phyloP scores from a whole-genome alignment of 225 moss, liverwort and hornwort species.

The Marchantia polymorpha region DNA sequence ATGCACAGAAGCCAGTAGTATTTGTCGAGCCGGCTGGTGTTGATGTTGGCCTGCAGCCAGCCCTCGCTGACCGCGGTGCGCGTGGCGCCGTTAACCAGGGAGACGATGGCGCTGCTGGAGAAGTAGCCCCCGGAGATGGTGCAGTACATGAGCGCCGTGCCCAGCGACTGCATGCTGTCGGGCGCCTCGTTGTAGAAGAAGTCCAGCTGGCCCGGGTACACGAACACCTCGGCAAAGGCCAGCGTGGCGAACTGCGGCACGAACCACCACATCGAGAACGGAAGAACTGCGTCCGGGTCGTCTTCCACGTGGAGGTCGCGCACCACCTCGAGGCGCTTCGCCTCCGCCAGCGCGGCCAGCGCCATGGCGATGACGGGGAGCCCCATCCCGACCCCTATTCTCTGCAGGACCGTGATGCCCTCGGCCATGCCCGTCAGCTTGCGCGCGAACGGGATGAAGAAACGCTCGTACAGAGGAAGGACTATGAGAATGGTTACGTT shows the following conservation, averaged over 20 bases:
- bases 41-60: slow-evolving; percentile 24
- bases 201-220: slow-evolving; percentile 26
- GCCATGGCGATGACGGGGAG: slow-evolving; percentile 11
- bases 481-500: slow-evolving; percentile 9
- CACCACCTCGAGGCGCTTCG: neutral
- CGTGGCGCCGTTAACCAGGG: slow-evolving; percentile 5
- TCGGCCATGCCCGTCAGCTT: slow-evolving; percentile 8
- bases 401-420: slow-evolving; percentile 20
- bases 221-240: slow-evolving; percentile 21
- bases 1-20: slow-evolving; percentile 28
- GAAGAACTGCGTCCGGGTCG: neutral
- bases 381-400: slow-evolving; percentile 23
- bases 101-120: slow-evolving; percentile 17
- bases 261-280: slow-evolving; percentile 19
- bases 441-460: slow-evolving; percentile 17
- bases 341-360: slow-evolving; percentile 19
- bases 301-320: neutral
- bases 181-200: slow-evolving; percentile 33
- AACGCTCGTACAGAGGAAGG: slow-evolving; percentile 25
- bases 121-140: slow-evolving; percentile 18
- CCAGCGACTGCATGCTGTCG: slow-evolving; percentile 27
- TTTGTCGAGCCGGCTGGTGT: slow-evolving; percentile 14
- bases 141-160: slow-evolving; percentile 4
- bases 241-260: slow-evolving; percentile 7
- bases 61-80: neutral